A percentile compares a stretch with the other conserved stretches of the same genome.
phyloP scores from a whole-genome alignment of 2,329 filamentous ascomycete genomes.

The Sclerotinia sclerotiorum region DNA sequence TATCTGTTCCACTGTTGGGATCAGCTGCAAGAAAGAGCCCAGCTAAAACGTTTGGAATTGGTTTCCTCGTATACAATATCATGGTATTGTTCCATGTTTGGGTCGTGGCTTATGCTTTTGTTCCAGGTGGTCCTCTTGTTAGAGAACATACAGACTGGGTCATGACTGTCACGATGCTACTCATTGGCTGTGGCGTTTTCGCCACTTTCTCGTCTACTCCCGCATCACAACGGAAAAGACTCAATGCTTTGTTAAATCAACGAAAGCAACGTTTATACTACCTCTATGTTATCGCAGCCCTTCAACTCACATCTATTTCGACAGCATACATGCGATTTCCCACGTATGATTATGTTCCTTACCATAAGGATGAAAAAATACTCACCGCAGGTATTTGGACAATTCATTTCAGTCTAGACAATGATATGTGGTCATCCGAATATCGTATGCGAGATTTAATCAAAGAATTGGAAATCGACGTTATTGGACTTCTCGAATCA shows the following conservation, averaged over 20 bases:
- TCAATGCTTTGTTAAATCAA: constrained; percentile 46
- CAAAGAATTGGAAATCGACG: constrained; percentile 93
- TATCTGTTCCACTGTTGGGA: constrained; percentile 71
- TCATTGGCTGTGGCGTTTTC: constrained; percentile 82
- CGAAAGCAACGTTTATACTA: constrained; percentile 60
- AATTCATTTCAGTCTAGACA: constrained; percentile 95
- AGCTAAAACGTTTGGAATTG: constrained; percentile 78
- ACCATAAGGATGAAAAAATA: constrained; percentile 83
- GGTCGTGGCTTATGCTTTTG: constrained; percentile 97
- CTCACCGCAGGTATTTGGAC: constrained; percentile 98
- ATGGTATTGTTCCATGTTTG: constrained; percentile 97
- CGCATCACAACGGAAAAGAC: constrained; percentile 40
- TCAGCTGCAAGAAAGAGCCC: constrained; percentile 76
- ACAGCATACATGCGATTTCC: constrained; percentile 90
- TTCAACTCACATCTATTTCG: constrained; percentile 78
- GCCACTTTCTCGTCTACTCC: constrained; percentile 55
- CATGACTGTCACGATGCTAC: constrained; percentile 81
- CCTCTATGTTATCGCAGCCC: constrained; percentile 66
- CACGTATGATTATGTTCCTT: constrained; percentile 84
- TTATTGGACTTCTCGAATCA: constrained; percentile 89
- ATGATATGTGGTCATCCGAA: constrained; percentile 98
- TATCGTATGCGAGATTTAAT: constrained; percentile 88
- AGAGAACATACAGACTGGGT: constrained; percentile 96
- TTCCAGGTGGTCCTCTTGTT: constrained; percentile 88
- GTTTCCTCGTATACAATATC: constrained; percentile 89